phyloP scores from a whole-genome alignment of 2,329 filamentous ascomycete genomes.

The Chrysoporthe austroafricana region DNA sequence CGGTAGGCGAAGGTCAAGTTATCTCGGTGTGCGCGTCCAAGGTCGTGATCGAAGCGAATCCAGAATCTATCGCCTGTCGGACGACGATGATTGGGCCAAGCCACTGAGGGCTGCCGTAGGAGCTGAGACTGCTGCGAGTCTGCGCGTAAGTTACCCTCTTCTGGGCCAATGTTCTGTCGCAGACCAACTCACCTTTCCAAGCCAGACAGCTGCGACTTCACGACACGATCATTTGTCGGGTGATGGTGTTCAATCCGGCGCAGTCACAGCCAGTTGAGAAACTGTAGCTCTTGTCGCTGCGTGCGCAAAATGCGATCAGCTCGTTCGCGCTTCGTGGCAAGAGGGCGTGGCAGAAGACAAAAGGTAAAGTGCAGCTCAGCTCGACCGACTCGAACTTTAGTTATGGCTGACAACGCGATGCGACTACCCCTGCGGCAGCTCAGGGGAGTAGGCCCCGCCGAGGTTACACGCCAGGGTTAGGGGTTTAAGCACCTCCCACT shows the following conservation, averaged over 20 bases:
- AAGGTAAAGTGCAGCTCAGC: not conserved
- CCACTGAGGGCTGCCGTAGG: conserved; percentile 6
- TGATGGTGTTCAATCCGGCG: not conserved
- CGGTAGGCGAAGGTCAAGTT: not conserved
- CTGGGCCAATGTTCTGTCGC: not conserved
- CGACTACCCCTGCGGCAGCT: not conserved
- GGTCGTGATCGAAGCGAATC: not conserved
- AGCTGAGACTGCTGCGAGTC: not conserved
- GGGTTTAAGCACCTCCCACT: not conserved
- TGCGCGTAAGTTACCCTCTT: not conserved
- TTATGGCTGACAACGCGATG: conserved; percentile 4
- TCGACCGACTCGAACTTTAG: conserved; percentile 11
- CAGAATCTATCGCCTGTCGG: too few species aligned
- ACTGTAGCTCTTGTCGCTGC: not conserved
- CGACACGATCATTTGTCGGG: not conserved
- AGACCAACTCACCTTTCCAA: conserved; percentile 1
- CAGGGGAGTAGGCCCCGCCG: not conserved
- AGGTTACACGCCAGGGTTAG: not conserved
- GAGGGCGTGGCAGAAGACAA: not conserved
- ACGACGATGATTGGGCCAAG: not conserved
- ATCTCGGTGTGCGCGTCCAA: not conserved
- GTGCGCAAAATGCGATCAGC: not conserved
- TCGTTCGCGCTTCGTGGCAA: not conserved
- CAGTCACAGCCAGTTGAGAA: not conserved
- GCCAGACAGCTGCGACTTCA: not conserved